A percentile compares a stretch with the other conserved stretches of the same genome.
Conservation (phyloP, 2,329 filamentous ascomycete species). For the Botrytis elliptica region DNA sequence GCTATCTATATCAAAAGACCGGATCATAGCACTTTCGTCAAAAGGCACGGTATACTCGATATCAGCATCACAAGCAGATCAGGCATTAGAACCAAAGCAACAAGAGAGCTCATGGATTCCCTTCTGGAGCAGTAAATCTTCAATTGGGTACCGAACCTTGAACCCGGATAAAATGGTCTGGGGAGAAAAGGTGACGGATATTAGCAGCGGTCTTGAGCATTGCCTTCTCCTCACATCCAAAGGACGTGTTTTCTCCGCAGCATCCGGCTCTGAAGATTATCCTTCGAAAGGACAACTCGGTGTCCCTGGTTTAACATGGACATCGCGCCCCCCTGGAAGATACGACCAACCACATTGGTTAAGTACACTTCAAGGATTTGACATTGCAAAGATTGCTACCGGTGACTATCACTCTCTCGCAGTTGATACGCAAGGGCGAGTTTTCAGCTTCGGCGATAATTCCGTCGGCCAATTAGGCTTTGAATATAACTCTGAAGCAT, state of each 20-base stretch:
- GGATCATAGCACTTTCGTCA: conserved; percentile 74
- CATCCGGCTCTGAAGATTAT: conserved; percentile 73
- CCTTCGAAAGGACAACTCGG: conserved; percentile 85
- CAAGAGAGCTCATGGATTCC: conserved; percentile 68
- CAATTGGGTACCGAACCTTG: conserved; percentile 70
- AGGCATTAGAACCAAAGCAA: conserved; percentile 61
- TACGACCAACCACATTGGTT: conserved; percentile 85
- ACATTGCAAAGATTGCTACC: conserved; percentile 72
- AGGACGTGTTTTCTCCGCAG: conserved; percentile 87
- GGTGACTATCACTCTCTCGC: conserved; percentile 86
- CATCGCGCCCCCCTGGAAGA: conserved; percentile 69
- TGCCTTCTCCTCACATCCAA: conserved; percentile 79
- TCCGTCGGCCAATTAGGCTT: conserved; percentile 88
- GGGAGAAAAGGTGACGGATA: conserved; percentile 70
- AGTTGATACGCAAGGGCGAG: conserved; percentile 70
- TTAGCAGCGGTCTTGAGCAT: conserved; percentile 81
- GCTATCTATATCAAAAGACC: conserved; percentile 75
- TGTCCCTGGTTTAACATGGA: conserved; percentile 78
- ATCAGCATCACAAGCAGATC: conserved; percentile 72
- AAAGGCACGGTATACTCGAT: conserved; percentile 82
- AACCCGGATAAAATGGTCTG: conserved; percentile 62
- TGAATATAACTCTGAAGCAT: conserved; percentile 60
- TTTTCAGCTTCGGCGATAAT: conserved; percentile 92
- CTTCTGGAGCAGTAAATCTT: conserved; percentile 62
- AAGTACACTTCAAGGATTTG: conserved; percentile 64